Conservation (phyloP, 2,329 filamentous ascomycete species). For the Penicillium occitanis region DNA sequence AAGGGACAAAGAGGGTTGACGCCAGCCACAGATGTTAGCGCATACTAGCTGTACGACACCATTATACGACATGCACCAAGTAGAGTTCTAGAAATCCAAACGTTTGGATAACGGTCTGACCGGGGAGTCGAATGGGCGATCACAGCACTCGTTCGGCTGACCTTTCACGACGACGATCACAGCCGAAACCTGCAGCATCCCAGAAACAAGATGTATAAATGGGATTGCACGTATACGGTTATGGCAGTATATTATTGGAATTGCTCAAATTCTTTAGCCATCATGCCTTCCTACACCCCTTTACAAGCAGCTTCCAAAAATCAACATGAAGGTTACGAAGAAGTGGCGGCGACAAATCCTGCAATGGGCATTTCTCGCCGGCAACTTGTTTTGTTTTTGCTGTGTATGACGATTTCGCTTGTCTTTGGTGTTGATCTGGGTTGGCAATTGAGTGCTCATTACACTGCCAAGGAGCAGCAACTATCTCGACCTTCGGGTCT, state of each 20-base stretch:
- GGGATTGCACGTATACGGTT: neutral
- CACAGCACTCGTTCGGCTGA: neutral
- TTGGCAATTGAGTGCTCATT: constrained; percentile 5
- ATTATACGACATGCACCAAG: neutral
- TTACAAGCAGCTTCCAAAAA: neutral
- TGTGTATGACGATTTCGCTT: neutral
- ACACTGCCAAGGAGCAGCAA: neutral
- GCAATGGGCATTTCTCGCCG: neutral
- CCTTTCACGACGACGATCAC: neutral
- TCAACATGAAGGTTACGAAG: neutral
- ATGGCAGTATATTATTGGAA: neutral
- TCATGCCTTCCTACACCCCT: neutral
- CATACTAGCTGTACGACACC: neutral
- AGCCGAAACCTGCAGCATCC: neutral
- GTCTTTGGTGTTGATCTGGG: constrained; percentile 3
- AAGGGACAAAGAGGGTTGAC: neutral
- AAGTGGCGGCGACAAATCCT: neutral
- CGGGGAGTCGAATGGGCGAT: neutral
- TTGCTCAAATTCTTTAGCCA: neutral
- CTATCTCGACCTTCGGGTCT: neutral
- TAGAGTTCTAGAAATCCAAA: neutral
- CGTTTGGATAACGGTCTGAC: neutral
- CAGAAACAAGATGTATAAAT: neutral
- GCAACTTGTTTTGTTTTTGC: neutral
- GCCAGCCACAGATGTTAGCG: neutral